Evolutionary conservation across 83 land plant species (phyloP).

Genomic region (Picea abies): DNA sequence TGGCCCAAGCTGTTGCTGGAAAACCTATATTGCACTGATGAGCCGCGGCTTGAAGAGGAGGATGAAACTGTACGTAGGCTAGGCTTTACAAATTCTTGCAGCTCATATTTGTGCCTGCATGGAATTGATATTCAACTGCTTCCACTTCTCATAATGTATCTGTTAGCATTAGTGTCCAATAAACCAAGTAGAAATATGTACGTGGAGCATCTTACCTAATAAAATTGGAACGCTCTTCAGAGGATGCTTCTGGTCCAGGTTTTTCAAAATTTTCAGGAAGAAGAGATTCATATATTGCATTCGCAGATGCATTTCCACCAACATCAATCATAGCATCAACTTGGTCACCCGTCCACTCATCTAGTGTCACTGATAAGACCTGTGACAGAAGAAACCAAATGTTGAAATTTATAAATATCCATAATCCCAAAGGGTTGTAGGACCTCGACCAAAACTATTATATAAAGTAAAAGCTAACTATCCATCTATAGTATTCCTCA

Average conservation of each 20-base stretch:
- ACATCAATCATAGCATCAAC: slow-evolving; percentile 64
- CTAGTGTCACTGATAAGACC: slow-evolving; percentile 91
- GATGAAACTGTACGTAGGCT: slow-evolving; percentile 34
- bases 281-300: slow-evolving; percentile 82
- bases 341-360: slow-evolving; percentile 91
- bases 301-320: slow-evolving; percentile 85
- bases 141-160: too few species aligned
- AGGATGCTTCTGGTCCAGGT: slow-evolving; percentile 75
- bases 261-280: slow-evolving; percentile 60
- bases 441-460: not conserved
- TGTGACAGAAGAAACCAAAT: slow-evolving; percentile 17
- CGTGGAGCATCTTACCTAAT: slow-evolving; percentile 54
- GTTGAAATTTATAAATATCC: slow-evolving; percentile 1
- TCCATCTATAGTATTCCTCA: too few species aligned
- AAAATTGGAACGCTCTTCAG: slow-evolving; percentile 74
- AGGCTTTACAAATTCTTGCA: slow-evolving; percentile 69
- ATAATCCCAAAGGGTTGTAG: not conserved
- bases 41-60: slow-evolving; percentile 20
- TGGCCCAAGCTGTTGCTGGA: slow-evolving; percentile 17
- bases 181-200: not conserved
- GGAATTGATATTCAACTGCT: slow-evolving; percentile 4
- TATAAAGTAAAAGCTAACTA: not conserved
- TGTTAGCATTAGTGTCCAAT: not conserved
- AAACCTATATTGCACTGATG: slow-evolving; percentile 17
- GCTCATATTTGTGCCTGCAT: slow-evolving; percentile 93